Evolutionary conservation across 2,329 filamentous ascomycete genomes (phyloP).

Genomic region (Botrytis squamosa): DNA sequence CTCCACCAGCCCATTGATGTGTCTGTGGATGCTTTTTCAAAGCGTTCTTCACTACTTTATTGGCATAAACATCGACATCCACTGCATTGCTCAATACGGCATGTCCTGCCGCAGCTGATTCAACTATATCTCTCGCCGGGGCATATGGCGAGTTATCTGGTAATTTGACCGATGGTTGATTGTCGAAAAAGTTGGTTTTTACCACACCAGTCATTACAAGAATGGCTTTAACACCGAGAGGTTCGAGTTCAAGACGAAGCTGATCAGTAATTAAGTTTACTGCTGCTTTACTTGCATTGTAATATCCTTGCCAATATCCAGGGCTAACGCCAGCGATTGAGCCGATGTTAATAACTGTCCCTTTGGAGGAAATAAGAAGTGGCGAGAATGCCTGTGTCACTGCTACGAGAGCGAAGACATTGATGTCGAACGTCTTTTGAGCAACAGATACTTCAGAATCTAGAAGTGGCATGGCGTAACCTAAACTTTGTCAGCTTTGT

Average conservation of each 20-base stretch:
- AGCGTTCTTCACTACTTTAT: constrained; percentile 30
- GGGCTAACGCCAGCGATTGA: constrained; percentile 35
- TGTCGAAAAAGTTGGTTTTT: constrained; percentile 31
- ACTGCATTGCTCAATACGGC: constrained; percentile 11
- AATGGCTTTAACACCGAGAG: constrained; percentile 30
- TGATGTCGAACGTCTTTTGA: constrained; percentile 38
- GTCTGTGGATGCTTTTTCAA: constrained; percentile 29
- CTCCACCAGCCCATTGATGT: constrained; percentile 29
- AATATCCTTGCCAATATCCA: constrained; percentile 29
- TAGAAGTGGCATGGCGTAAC: constrained; percentile 36
- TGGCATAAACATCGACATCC: constrained; percentile 28
- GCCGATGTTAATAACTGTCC: constrained; percentile 48
- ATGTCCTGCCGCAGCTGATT: constrained; percentile 21
- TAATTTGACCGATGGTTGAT: constrained; percentile 23
- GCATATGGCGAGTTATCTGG: constrained; percentile 28
- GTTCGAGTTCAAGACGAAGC: constrained; percentile 29
- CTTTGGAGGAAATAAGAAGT: constrained; percentile 34
- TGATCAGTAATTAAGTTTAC: constrained; percentile 26
- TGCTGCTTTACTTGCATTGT: constrained; percentile 33
- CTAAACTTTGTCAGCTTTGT: constrained; percentile 29
- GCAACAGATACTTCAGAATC: constrained; percentile 37
- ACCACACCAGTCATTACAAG: constrained; percentile 29
- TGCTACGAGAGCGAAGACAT: constrained; percentile 38
- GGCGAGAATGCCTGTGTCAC: constrained; percentile 39
- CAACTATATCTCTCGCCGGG: constrained; percentile 28